Conservation (phyloP, 2,329 filamentous ascomycete species). For the Xylariales sp. region DNA sequence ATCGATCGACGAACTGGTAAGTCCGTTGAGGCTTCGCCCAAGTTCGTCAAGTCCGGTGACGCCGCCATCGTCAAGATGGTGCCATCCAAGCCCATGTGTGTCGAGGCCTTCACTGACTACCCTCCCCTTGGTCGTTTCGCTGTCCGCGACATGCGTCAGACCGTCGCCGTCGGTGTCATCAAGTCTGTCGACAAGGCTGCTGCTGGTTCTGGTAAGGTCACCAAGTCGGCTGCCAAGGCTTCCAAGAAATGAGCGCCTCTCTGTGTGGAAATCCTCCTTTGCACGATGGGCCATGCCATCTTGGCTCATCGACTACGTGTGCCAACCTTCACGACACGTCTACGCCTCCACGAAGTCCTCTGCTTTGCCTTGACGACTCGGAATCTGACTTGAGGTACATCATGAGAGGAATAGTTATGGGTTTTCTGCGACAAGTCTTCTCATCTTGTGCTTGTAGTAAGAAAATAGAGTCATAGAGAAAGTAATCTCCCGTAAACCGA, state of each 20-base stretch:
- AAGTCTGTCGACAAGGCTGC: slow-evolving; percentile 72
- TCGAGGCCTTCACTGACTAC: slow-evolving; percentile 99
- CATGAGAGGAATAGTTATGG: slow-evolving; percentile 36
- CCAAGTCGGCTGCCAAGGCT: slow-evolving; percentile 70
- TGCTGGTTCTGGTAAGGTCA: slow-evolving; percentile 58
- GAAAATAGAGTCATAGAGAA: slow-evolving; percentile 39
- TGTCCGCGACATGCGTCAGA: slow-evolving; percentile 96
- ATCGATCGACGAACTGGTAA: slow-evolving; percentile 99
- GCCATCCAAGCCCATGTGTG: slow-evolving; percentile 99
- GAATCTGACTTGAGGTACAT: slow-evolving; percentile 37
- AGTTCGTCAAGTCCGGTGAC: slow-evolving; percentile 99
- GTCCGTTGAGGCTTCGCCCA: slow-evolving; percentile 84
- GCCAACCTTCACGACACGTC: slow-evolving; percentile 17
- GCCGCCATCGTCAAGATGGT: slow-evolving; percentile 99
- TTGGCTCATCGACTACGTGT: slow-evolving; percentile 7
- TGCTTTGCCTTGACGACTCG: slow-evolving; percentile 38
- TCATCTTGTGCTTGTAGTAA: slow-evolving; percentile 41
- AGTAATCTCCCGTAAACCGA: no score
- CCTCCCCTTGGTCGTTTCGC: slow-evolving; percentile 99
- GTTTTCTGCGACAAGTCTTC: slow-evolving; percentile 34
- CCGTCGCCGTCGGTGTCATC: slow-evolving; percentile 92
- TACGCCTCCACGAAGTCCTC: slow-evolving; percentile 26
- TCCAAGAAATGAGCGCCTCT: slow-evolving; percentile 61
- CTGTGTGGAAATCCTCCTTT: slow-evolving; percentile 12
- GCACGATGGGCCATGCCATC: slow-evolving; percentile 4